Evolutionary conservation across 2,329 filamentous ascomycete species (phyloP).

Genomic region (Cucurbitaria berberidis): DNA sequence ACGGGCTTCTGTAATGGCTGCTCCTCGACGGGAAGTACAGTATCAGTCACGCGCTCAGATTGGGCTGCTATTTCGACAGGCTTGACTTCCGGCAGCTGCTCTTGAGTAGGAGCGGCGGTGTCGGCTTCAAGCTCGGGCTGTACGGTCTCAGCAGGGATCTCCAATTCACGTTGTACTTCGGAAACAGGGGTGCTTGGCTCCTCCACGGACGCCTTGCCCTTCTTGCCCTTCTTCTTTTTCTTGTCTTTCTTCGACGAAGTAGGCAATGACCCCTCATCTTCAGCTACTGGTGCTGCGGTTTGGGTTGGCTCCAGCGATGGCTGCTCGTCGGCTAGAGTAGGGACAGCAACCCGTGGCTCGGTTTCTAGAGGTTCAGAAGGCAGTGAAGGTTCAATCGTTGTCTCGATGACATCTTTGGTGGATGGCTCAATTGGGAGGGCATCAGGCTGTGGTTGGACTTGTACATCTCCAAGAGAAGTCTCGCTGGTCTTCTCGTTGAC

Average conservation of each 20-base stretch:
- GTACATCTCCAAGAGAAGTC: neutral
- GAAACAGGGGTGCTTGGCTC: conserved; percentile 20
- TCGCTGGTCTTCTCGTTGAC: neutral
- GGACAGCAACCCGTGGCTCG: neutral
- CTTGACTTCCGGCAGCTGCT: neutral
- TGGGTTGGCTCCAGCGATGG: neutral
- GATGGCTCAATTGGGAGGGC: neutral
- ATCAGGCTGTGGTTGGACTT: neutral
- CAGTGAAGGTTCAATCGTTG: neutral
- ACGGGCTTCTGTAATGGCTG: conserved; percentile 3
- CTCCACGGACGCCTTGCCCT: conserved; percentile 15
- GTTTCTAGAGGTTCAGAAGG: neutral
- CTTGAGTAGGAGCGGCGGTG: neutral
- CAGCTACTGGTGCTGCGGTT: neutral
- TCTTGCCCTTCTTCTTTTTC: conserved; percentile 37
- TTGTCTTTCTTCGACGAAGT: conserved; percentile 31
- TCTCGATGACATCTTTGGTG: neutral
- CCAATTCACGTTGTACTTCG: conserved; percentile 12
- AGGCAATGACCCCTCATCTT: neutral
- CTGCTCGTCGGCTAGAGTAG: conserved; percentile 1
- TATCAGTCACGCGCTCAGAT: neutral
- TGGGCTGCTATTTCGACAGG: neutral
- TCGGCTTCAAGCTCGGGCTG: neutral
- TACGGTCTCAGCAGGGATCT: neutral
- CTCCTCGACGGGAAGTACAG: neutral